Conservation (phyloP, 148 eudicot species). For the Tetragonia tetragonoides region DNA sequence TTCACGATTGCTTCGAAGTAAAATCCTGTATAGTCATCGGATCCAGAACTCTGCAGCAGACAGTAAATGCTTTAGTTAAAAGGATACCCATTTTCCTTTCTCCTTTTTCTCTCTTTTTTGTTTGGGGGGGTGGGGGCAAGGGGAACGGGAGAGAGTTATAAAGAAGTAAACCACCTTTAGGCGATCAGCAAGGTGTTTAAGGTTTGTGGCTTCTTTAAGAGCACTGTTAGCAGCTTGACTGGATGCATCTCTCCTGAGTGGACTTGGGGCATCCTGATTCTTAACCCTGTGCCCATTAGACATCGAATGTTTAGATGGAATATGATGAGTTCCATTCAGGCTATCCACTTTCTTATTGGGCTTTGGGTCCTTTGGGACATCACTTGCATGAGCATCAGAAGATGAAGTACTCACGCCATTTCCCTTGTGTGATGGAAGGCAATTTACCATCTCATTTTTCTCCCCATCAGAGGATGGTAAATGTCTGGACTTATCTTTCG, state of each 20-base stretch:
- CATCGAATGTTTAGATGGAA: conserved; percentile 39
- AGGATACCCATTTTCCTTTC: background rate
- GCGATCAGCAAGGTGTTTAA: conserved; percentile 96
- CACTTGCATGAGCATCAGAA: conserved; percentile 36
- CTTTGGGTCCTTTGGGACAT: conserved; percentile 36
- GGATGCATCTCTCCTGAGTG: conserved; percentile 64
- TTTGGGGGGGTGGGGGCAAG: background rate
- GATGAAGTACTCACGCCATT: conserved; percentile 33
- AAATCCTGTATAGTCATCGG: conserved; percentile 60
- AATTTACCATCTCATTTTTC: conserved; percentile 36
- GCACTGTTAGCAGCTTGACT: conserved; percentile 70
- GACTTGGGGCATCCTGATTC: conserved; percentile 63
- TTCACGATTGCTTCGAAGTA: conserved; percentile 90
- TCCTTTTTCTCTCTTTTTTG: background rate
- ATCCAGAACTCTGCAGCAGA: conserved; percentile 57
- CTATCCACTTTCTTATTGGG: conserved; percentile 39
- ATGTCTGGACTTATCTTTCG: conserved; percentile 49
- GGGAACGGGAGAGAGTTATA: background rate
- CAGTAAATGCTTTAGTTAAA: conserved; percentile 12
- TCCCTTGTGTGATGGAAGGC: conserved; percentile 30
- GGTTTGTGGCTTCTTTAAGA: conserved; percentile 79
- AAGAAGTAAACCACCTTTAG: conserved; percentile 51
- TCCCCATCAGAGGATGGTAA: conserved; percentile 46
- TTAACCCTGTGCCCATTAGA: conserved; percentile 52
- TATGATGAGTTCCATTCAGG: conserved; percentile 40